Evolutionary conservation across 805 yeast genomes (phyloP).

Genomic region (Wickerhamiella shivajii): DNA sequence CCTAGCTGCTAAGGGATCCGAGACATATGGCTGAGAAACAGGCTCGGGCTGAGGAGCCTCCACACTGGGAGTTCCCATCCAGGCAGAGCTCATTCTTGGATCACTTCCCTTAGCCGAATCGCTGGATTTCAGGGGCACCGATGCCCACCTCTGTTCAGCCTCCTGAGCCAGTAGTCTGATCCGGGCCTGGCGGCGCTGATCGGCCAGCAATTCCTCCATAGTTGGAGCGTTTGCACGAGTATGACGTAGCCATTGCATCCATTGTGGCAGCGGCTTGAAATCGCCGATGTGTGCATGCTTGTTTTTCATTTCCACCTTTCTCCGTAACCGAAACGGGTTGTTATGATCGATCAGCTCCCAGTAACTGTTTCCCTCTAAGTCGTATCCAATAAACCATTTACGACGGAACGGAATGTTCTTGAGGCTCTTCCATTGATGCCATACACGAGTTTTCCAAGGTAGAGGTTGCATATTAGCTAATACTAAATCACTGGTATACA

Average conservation of each 20-base stretch:
- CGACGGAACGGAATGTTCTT: slow-evolving; percentile 54
- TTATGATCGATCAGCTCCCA: slow-evolving; percentile 62
- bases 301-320: slow-evolving; percentile 30
- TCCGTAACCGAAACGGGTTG: slow-evolving; percentile 38
- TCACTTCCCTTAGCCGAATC: slow-evolving; percentile 4
- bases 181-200: slow-evolving; percentile 39
- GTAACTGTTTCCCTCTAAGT: slow-evolving; percentile 69
- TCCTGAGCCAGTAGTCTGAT: slow-evolving; percentile 37
- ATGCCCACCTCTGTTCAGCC: slow-evolving; percentile 27
- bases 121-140: slow-evolving; percentile 21
- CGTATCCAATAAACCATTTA: slow-evolving; percentile 55
- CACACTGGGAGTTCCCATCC: slow-evolving; percentile 12
- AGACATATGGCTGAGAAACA: not conserved
- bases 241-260: slow-evolving; percentile 70
- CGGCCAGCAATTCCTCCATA: slow-evolving; percentile 44
- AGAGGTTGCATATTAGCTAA: slow-evolving; percentile 3
- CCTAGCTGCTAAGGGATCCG: slow-evolving; percentile 3
- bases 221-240: slow-evolving; percentile 49
- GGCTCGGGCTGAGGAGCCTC: slow-evolving; percentile 1
- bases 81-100: slow-evolving; percentile 14
- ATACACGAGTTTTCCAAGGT: slow-evolving; percentile 15
- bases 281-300: slow-evolving; percentile 18
- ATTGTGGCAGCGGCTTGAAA: slow-evolving; percentile 33
- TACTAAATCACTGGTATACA: too few relatives aligned
- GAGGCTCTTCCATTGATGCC: slow-evolving; percentile 43